Conservation (phyloP, 805 yeast species). For the Pichia nanzhaoensis region DNA sequence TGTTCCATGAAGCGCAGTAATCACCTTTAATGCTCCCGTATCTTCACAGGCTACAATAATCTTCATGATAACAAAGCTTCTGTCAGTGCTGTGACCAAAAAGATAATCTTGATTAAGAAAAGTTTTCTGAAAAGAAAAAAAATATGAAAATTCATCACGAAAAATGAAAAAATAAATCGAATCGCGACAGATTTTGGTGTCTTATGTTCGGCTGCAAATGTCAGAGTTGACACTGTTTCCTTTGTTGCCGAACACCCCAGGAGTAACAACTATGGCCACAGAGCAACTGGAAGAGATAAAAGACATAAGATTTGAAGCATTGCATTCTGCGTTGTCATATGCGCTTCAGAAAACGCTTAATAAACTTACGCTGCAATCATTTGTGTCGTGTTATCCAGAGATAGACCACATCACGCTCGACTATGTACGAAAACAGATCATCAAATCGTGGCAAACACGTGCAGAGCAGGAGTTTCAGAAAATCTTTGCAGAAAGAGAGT, state of each 20-base stretch:
- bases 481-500: constrained; percentile 39
- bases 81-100: too few species aligned
- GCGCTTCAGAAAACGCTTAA: constrained; percentile 37
- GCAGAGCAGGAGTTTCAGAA: constrained; percentile 40
- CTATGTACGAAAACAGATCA: constrained; percentile 39
- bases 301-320: constrained; percentile 28
- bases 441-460: constrained; percentile 37
- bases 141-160: not conserved
- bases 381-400: constrained; percentile 40
- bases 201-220: too few species aligned
- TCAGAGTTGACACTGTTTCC: too few species aligned
- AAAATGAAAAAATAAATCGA: constrained; percentile 4
- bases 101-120: too few species aligned
- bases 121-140: not conserved
- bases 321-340: constrained; percentile 31
- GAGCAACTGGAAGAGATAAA: not conserved
- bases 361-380: constrained; percentile 37
- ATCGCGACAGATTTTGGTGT: constrained; percentile 1
- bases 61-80: too few species aligned
- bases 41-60: constrained; percentile 60
- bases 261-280: not conserved
- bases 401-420: constrained; percentile 37
- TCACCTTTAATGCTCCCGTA: constrained; percentile 58
- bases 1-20: constrained; percentile 58
- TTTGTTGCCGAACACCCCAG: not conserved